These are phyloP conservation scores for Neonectria neomacrospora DNA, from an alignment of 2,329 filamentous ascomycete species.

Conservation along the genomic window DNA sequence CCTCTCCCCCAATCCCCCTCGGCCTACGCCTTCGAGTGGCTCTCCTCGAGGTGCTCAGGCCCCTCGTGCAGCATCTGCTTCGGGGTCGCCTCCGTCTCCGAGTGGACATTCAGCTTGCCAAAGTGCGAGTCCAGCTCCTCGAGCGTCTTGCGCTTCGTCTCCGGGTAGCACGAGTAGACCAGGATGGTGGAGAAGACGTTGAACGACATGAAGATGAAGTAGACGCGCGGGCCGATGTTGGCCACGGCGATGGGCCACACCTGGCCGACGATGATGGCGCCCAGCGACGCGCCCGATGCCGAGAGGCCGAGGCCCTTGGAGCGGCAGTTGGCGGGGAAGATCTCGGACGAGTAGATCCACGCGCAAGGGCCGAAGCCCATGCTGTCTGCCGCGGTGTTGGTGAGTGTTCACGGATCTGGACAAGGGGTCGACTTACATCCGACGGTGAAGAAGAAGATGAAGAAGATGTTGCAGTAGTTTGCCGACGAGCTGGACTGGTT, in stretches of 20 bases:
- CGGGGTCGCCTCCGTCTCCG: conserved; percentile 38
- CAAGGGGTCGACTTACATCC: conserved; percentile 49
- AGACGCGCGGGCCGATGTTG: conserved; percentile 61
- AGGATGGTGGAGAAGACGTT: conserved; percentile 40
- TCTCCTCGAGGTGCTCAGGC: conserved; percentile 28
- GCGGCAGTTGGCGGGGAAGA: conserved; percentile 68
- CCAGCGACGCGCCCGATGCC: conserved; percentile 65
- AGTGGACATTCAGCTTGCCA: conserved; percentile 40
- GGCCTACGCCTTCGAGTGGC: neutral
- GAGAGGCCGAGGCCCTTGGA: conserved; percentile 67
- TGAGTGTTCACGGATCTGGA: too few relatives aligned
- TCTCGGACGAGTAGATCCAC: conserved; percentile 71
- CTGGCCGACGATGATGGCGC: conserved; percentile 64
- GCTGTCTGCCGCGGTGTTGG: conserved; percentile 49
- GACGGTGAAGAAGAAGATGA: conserved; percentile 68
- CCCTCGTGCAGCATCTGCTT: conserved; percentile 41
- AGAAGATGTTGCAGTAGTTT: conserved; percentile 63
- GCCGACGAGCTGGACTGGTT: conserved; percentile 59
- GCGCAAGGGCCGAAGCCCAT: conserved; percentile 67
- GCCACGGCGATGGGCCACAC: conserved; percentile 66
- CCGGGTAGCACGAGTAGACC: conserved; percentile 36
- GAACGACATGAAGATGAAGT: conserved; percentile 61
- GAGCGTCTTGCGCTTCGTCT: conserved; percentile 17
- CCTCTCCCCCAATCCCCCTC: too few relatives aligned
- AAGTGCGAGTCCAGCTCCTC: conserved; percentile 41